These are phyloP conservation scores for Pharus latifolius DNA, from an alignment of 176 grass and related monocot genomes.

Conservation along the genomic window DNA sequence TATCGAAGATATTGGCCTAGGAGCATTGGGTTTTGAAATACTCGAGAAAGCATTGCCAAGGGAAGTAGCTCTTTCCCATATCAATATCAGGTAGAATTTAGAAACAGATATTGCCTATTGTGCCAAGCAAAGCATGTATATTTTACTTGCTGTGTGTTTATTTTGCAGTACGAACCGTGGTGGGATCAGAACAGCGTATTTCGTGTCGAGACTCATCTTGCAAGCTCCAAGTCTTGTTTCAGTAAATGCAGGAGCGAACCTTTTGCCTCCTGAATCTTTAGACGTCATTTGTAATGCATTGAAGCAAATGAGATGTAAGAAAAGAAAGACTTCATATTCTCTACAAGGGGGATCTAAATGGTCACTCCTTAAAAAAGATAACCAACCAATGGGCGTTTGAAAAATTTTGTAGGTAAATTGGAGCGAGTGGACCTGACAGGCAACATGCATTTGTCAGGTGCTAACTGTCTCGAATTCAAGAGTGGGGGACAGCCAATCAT, in stretches of 20 bases:
- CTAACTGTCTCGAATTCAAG: slow-evolving; percentile 25
- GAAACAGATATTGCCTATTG: not conserved
- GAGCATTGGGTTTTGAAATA: slow-evolving; percentile 43
- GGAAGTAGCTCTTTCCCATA: slow-evolving; percentile 28
- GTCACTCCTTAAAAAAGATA: not conserved
- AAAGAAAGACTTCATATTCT: not conserved
- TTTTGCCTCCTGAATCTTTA: slow-evolving; percentile 39
- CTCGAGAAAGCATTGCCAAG: slow-evolving; percentile 45
- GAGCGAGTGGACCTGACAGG: slow-evolving; percentile 28
- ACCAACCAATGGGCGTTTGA: not conserved
- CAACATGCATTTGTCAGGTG: slow-evolving; percentile 22
- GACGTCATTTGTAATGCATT: slow-evolving; percentile 29
- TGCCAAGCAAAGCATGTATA: no score
- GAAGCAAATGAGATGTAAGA: slow-evolving; percentile 26
- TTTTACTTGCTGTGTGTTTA: not conserved
- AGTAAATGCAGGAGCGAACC: slow-evolving; percentile 37
- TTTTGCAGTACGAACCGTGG: slow-evolving; percentile 46
- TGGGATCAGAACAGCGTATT: slow-evolving; percentile 31
- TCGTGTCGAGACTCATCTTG: slow-evolving; percentile 33
- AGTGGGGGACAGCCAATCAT: slow-evolving; percentile 35
- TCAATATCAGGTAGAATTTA: slow-evolving; percentile 53
- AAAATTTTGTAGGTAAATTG: slow-evolving; percentile 35
- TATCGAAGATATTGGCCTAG: slow-evolving; percentile 49
- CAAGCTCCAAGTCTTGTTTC: slow-evolving; percentile 30
- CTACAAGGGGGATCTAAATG: not conserved